These are phyloP conservation scores for Osmanthus fragrans DNA, from an alignment of 257 asterid species.

Conservation along the genomic window DNA sequence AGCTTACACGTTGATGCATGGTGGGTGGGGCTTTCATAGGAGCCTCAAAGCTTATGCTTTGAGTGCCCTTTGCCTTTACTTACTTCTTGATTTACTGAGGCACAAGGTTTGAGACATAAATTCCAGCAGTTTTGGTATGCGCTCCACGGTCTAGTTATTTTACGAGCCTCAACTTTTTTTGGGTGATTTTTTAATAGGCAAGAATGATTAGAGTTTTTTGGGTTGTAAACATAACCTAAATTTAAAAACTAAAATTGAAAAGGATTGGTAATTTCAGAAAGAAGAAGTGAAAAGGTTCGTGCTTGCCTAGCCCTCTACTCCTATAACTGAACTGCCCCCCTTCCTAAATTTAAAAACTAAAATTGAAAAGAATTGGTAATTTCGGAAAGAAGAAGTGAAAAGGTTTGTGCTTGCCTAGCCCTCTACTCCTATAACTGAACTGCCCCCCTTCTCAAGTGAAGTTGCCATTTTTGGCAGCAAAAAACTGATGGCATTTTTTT, in stretches of 20 bases:
- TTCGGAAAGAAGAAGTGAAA: not conserved
- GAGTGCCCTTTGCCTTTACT: not conserved
- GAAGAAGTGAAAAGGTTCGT: not conserved
- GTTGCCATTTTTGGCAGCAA: not conserved
- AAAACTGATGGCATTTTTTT: not conserved
- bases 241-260: not conserved
- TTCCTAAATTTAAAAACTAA: not conserved
- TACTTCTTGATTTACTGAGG: not conserved
- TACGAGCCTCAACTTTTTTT: too few relatives aligned
- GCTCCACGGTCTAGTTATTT: too few relatives aligned
- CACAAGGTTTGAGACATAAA: not conserved
- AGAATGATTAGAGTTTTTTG: not conserved
- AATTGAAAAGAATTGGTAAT: not conserved
- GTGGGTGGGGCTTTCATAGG: not conserved
- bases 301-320: not conserved
- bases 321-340: not conserved
- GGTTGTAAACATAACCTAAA: not conserved
- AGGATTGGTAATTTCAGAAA: not conserved
- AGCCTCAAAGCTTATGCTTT: not conserved
- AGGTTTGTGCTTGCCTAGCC: not conserved
- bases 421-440: not conserved
- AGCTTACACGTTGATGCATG: not conserved
- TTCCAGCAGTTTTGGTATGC: not conserved
- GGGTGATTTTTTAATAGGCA: too few relatives aligned
- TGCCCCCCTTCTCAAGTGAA: not conserved